These are phyloP conservation scores for Leccinum arenicola DNA, from an alignment of 768 basidiomycete species.

Conservation along the genomic window DNA sequence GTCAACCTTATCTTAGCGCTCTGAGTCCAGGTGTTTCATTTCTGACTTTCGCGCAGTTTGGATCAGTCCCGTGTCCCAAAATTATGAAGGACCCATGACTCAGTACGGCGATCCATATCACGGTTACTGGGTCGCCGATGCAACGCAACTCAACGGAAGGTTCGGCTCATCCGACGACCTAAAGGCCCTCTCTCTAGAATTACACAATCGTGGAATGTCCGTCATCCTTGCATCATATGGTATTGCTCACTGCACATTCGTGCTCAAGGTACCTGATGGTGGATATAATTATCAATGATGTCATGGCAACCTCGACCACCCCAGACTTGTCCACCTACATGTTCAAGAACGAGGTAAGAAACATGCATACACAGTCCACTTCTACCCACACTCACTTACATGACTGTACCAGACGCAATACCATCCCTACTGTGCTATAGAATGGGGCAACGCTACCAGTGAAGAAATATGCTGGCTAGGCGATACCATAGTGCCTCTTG, in stretches of 20 bases:
- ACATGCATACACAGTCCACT: not conserved
- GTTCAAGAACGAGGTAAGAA: conserved; percentile 59
- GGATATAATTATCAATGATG: conserved; percentile 83
- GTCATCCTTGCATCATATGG: conserved; percentile 13
- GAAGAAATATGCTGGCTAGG: conserved; percentile 84
- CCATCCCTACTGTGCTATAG: conserved; percentile 76
- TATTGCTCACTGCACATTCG: not conserved
- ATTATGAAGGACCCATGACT: conserved; percentile 68
- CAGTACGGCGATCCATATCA: conserved; percentile 83
- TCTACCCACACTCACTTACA: conserved; percentile 3
- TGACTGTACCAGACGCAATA: conserved; percentile 50
- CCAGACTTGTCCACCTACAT: conserved; percentile 66
- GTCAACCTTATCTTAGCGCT: conserved; percentile 12
- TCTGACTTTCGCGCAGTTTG: conserved; percentile 48
- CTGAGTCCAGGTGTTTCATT: not conserved
- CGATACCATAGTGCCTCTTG: conserved; percentile 66
- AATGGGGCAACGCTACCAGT: conserved; percentile 66
- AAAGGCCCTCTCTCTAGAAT: conserved; percentile 57
- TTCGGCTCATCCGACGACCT: conserved; percentile 77
- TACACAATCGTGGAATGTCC: conserved; percentile 73
- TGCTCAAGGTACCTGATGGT: conserved; percentile 61
- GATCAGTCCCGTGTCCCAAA: conserved; percentile 81
- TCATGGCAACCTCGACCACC: conserved; percentile 63
- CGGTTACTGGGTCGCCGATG: conserved; percentile 80
- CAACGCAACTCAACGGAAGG: conserved; percentile 59